Evolutionary conservation across 371 early-diverging fungal species (phyloP).

Genomic region (Massospora cicadina): DNA sequence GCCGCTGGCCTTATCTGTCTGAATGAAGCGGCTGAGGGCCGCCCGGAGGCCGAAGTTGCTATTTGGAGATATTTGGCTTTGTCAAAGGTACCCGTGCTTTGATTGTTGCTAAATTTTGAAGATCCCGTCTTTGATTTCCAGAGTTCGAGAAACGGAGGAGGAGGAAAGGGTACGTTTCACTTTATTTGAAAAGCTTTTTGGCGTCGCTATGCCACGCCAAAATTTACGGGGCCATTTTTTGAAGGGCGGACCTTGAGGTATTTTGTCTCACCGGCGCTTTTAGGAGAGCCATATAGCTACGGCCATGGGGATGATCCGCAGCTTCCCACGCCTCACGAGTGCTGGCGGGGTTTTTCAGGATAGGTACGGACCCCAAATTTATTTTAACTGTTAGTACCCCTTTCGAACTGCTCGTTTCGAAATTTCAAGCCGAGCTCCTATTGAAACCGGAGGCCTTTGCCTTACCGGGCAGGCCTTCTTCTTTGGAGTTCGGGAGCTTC

Average conservation of each 20-base stretch:
- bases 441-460: neutral
- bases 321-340: neutral
- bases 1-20: neutral
- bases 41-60: neutral
- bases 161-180: too few species aligned
- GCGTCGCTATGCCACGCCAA: too few species aligned
- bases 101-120: neutral
- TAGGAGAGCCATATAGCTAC: neutral
- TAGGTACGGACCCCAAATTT: neutral
- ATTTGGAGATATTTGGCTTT: neutral
- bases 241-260: too few species aligned
- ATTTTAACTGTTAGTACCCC: neutral
- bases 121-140: neutral
- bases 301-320: neutral
- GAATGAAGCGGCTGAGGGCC: neutral
- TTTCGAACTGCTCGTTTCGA: neutral
- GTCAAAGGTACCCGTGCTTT: neutral
- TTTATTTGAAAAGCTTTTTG: too few species aligned
- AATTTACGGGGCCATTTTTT: too few species aligned
- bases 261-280: neutral
- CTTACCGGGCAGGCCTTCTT: neutral
- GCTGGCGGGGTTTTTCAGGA: neutral
- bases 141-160: neutral
- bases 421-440: neutral
- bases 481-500: neutral